Percentiles rank a stretch among this genome's conserved stretches.
phyloP scores from a whole-genome alignment of 139 green algal genomes.

The Tetradesmus obliquus region DNA sequence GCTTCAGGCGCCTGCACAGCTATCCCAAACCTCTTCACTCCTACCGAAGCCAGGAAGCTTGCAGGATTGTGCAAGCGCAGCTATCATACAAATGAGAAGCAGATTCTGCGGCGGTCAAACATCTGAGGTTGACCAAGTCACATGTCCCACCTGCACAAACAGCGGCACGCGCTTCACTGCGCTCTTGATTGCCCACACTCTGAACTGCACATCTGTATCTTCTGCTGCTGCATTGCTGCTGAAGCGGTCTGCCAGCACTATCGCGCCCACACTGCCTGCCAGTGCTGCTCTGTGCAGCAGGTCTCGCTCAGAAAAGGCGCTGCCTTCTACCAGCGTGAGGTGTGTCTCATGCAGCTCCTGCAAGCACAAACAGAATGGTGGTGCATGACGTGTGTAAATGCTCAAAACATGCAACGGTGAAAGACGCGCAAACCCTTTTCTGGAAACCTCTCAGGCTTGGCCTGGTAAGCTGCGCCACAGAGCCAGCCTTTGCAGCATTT shows the following conservation, averaged over 20 bases:
- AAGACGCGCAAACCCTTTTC: too few species aligned
- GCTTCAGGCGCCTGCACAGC: too few species aligned
- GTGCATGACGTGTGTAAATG: too few species aligned
- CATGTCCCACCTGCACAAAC: constrained; percentile 75
- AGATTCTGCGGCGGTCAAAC: not conserved
- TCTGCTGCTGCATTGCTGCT: constrained; percentile 70
- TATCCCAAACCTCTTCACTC: too few species aligned
- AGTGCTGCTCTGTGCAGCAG: constrained; percentile 52
- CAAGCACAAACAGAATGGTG: not conserved
- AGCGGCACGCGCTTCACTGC: constrained; percentile 86
- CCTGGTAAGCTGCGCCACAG: too few species aligned
- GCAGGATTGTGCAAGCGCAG: not conserved
- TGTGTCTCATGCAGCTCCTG: constrained; percentile 81
- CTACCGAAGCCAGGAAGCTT: not conserved
- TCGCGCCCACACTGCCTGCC: not conserved
- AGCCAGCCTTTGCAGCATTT: too few species aligned
- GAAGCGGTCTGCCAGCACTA: constrained; percentile 85
- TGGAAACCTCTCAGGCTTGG: too few species aligned
- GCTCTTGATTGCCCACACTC: constrained; percentile 86
- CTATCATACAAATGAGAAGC: not conserved
- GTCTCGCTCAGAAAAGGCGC: constrained; percentile 73
- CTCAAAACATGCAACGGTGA: too few species aligned
- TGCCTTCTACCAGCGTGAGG: constrained; percentile 83
- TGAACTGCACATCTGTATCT: constrained; percentile 84
- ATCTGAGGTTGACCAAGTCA: not conserved